Evolutionary conservation across 2,329 filamentous ascomycete species (phyloP).

Genomic region (Eurotiales sp.): DNA sequence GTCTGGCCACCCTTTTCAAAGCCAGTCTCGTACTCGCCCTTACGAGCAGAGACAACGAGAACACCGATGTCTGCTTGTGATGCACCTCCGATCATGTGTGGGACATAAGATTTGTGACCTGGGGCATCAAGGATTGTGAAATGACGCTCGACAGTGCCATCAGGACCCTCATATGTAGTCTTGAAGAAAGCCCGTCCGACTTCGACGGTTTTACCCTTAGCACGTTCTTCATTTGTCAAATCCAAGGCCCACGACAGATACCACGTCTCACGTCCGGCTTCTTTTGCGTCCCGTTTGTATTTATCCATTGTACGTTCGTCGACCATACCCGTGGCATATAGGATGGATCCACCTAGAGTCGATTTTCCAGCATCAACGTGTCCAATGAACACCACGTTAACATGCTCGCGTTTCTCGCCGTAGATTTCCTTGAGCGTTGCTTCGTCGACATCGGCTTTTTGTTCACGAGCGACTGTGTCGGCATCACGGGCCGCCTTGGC

Average conservation of each 20-base stretch:
- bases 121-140: constrained; percentile 97
- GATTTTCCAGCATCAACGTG: constrained; percentile 99
- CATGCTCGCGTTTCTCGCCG: constrained; percentile 72
- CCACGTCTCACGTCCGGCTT: constrained; percentile 94
- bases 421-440: constrained; percentile 87
- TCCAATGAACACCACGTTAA: constrained; percentile 97
- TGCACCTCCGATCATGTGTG: constrained; percentile 95
- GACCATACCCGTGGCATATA: constrained; percentile 97
- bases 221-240: constrained; percentile 90
- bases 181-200: constrained; percentile 95
- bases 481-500: constrained; percentile 62
- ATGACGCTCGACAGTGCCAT: constrained; percentile 69
- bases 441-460: constrained; percentile 75
- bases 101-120: constrained; percentile 96
- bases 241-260: constrained; percentile 98
- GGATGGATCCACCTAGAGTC: constrained; percentile 86
- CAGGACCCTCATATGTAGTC: constrained; percentile 49
- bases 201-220: constrained; percentile 97
- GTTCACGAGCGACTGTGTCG: constrained; percentile 81
- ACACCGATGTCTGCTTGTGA: constrained; percentile 93
- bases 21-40: constrained; percentile 97
- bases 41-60: constrained; percentile 91
- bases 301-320: constrained; percentile 98
- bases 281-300: constrained; percentile 95
- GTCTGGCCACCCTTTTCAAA: constrained; percentile 97